Conservation (phyloP, 805 yeast species). For the Ogataea chonburiensis region DNA sequence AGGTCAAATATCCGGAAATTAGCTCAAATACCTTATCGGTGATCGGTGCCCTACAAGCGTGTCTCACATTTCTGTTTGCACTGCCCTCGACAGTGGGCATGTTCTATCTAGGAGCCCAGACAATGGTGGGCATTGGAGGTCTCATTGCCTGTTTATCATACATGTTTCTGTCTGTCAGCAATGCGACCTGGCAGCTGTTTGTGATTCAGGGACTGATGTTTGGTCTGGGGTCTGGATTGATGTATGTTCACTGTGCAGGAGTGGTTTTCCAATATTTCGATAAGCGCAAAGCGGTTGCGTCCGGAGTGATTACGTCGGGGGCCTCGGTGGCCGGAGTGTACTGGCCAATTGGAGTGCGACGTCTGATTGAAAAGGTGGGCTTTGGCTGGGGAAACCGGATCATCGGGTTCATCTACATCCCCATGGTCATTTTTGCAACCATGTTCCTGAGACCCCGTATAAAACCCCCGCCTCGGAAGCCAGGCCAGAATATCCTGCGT, state of each 20-base stretch:
- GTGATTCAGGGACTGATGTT: constrained; percentile 66
- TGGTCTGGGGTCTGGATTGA: constrained; percentile 55
- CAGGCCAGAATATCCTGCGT: constrained; percentile 33
- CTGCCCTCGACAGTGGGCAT: constrained; percentile 44
- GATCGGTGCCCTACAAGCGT: constrained; percentile 54
- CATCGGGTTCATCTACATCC: constrained; percentile 41
- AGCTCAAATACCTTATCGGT: constrained; percentile 47
- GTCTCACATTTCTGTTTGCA: constrained; percentile 47
- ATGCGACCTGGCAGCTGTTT: constrained; percentile 62
- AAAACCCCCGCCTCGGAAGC: constrained; percentile 36
- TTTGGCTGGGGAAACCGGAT: constrained; percentile 52
- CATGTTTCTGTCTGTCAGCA: constrained; percentile 57
- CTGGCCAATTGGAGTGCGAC: constrained; percentile 48
- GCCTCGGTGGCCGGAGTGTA: constrained; percentile 51
- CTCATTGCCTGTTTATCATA: constrained; percentile 43
- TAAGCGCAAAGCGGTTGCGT: constrained; percentile 53
- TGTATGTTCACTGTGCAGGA: constrained; percentile 57
- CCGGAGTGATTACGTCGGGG: constrained; percentile 47
- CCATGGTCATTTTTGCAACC: constrained; percentile 25
- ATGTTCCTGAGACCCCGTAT: constrained; percentile 31
- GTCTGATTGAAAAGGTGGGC: constrained; percentile 37
- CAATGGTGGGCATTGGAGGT: constrained; percentile 41
- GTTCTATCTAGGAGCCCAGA: constrained; percentile 44
- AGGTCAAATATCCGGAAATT: constrained; percentile 40
- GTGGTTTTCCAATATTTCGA: constrained; percentile 67